Percentiles rank a stretch among this genome's conserved stretches.
These are phyloP conservation scores for Kuraishia piskuri DNA, from an alignment of 805 yeast genomes.

Conservation along the genomic window DNA sequence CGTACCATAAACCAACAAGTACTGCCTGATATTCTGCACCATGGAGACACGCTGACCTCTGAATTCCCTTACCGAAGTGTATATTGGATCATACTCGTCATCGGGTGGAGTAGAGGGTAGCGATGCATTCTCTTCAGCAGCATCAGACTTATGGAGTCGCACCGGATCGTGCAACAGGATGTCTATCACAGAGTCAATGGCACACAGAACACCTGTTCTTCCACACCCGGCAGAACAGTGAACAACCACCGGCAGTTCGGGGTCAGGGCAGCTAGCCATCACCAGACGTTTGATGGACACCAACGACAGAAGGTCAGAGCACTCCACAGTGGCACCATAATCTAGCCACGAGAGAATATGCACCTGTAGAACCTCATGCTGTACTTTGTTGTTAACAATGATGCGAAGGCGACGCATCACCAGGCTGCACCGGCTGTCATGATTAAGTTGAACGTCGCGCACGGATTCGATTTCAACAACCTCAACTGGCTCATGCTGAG, in stretches of 20 bases:
- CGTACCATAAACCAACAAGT: conserved; percentile 39
- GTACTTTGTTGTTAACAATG: conserved; percentile 16
- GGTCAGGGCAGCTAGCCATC: conserved; percentile 9
- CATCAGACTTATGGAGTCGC: neutral
- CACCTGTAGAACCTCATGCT: conserved; percentile 56
- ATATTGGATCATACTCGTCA: conserved; percentile 30
- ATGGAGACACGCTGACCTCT: conserved; percentile 46
- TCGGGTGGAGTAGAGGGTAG: conserved; percentile 9
- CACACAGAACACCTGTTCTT: conserved; percentile 83
- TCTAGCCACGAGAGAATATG: conserved; percentile 83
- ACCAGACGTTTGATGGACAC: conserved; percentile 29
- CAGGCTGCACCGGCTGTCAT: conserved; percentile 13
- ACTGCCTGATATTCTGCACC: conserved; percentile 52
- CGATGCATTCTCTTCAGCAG: neutral
- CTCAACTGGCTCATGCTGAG: conserved; percentile 15
- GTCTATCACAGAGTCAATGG: conserved; percentile 54
- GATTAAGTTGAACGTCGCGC: conserved; percentile 16
- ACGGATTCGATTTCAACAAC: conserved; percentile 17
- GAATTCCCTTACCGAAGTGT: conserved; percentile 35
- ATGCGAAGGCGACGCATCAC: conserved; percentile 37
- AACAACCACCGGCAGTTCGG: conserved; percentile 46
- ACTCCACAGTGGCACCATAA: conserved; percentile 52
- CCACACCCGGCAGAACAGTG: conserved; percentile 99
- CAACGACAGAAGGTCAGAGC: conserved; percentile 47
- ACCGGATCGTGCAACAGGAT: conserved; percentile 11